Percentiles rank a stretch among this genome's conserved stretches.
Conservation (phyloP, 495 filamentous ascomycete genomes). For the Penicillium egyptiacum region DNA sequence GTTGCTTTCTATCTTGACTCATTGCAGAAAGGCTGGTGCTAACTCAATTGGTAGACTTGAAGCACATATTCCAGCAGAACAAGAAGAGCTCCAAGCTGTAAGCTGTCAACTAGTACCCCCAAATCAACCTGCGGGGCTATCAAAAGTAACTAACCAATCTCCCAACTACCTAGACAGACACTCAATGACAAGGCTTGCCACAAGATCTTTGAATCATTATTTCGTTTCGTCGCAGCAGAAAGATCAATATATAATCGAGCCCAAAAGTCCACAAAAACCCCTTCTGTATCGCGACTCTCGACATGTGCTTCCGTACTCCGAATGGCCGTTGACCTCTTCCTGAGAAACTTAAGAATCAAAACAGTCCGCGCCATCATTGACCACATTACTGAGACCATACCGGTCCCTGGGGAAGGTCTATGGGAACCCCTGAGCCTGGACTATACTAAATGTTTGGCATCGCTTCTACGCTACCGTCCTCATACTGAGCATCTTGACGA, state of each 20-base stretch:
- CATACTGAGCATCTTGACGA: slow-evolving; percentile 74
- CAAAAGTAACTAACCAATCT: slow-evolving; percentile 12
- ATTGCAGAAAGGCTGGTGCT: background rate
- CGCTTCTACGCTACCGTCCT: slow-evolving; percentile 67
- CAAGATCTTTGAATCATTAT: slow-evolving; percentile 77
- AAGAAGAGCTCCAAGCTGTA: slow-evolving; percentile 58
- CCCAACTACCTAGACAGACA: slow-evolving; percentile 37
- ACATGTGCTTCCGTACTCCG: slow-evolving; percentile 72
- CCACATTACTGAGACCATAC: slow-evolving; percentile 76
- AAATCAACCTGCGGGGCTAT: background rate
- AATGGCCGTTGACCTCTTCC: slow-evolving; percentile 64
- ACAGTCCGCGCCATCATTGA: slow-evolving; percentile 75
- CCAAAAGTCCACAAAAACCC: slow-evolving; percentile 47
- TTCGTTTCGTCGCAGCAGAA: slow-evolving; percentile 65
- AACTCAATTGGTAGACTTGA: slow-evolving; percentile 49
- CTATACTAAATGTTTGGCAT: slow-evolving; percentile 73
- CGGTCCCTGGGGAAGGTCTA: slow-evolving; percentile 54
- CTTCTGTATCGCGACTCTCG: slow-evolving; percentile 58
- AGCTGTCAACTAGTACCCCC: slow-evolving; percentile 18
- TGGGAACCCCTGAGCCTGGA: slow-evolving; percentile 72
- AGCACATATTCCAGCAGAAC: slow-evolving; percentile 62
- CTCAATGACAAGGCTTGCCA: slow-evolving; percentile 78
- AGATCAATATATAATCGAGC: slow-evolving; percentile 61
- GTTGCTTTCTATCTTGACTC: slow-evolving; percentile 27
- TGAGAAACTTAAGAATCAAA: slow-evolving; percentile 67